Conservation (phyloP, 495 filamentous ascomycete genomes). For the Rhypophila decipiens region DNA sequence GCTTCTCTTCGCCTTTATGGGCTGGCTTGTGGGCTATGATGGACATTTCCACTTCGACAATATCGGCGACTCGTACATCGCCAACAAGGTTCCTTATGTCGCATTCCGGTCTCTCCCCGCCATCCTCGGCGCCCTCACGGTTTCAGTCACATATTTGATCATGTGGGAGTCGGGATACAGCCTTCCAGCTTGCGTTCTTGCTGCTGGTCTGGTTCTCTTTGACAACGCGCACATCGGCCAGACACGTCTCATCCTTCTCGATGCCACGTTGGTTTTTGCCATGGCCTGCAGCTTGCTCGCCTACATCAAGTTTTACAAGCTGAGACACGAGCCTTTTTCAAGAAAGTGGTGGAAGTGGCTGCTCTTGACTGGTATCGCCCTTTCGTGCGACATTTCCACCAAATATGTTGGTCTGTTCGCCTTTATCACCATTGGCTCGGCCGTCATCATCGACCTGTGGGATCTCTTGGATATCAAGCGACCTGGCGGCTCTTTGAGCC, state of each 20-base stretch:
- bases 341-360: constrained; percentile 99
- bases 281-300: constrained; percentile 91
- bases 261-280: constrained; percentile 86
- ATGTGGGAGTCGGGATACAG: constrained; percentile 99
- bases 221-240: constrained; percentile 99
- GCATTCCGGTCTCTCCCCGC: constrained; percentile 93
- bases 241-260: constrained; percentile 89
- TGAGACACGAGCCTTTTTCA: constrained; percentile 79
- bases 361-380: constrained; percentile 82
- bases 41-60: constrained; percentile 98
- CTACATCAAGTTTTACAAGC: constrained; percentile 97
- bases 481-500: constrained; percentile 64
- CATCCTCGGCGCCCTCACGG: constrained; percentile 81
- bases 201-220: constrained; percentile 81
- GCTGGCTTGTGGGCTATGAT: constrained; percentile 93
- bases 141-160: constrained; percentile 89
- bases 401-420: constrained; percentile 97
- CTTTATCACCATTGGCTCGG: constrained; percentile 93
- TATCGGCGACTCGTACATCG: constrained; percentile 97
- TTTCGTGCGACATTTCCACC: constrained; percentile 96
- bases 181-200: constrained; percentile 81
- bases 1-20: constrained; percentile 84
- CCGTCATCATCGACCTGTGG: constrained; percentile 92
- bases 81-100: constrained; percentile 94
- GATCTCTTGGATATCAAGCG: constrained; percentile 85